Evolutionary conservation across 495 filamentous ascomycete genomes (phyloP).

Genomic region (Penicillium mononematosum): DNA sequence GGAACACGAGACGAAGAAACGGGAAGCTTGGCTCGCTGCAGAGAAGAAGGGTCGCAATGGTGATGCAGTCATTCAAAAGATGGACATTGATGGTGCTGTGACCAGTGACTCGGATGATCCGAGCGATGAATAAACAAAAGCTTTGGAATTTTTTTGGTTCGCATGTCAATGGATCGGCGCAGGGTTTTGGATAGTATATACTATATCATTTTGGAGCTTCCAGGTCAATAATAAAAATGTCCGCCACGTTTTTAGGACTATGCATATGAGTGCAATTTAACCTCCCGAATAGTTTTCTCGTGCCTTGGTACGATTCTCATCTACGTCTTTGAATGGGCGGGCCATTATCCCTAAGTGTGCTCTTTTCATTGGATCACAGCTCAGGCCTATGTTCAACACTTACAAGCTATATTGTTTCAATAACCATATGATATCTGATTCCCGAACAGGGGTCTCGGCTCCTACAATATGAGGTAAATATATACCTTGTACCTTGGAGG

Average conservation of each 20-base stretch:
- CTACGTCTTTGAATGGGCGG: background rate
- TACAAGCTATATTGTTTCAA: background rate
- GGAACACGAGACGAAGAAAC: conserved; percentile 36
- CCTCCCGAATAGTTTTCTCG: background rate
- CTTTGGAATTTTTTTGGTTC: conserved; percentile 2
- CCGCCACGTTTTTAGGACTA: conserved; percentile 3
- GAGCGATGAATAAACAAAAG: conserved; percentile 30
- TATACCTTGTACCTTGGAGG: background rate
- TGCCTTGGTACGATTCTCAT: background rate
- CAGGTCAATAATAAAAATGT: conserved; percentile 8
- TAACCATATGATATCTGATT: background rate
- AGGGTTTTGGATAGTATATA: conserved; percentile 5
- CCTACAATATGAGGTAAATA: background rate
- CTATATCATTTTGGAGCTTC: conserved; percentile 8
- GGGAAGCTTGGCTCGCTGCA: conserved; percentile 48
- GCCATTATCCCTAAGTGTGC: background rate
- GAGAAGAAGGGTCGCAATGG: conserved; percentile 49
- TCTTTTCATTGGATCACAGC: background rate
- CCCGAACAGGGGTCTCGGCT: background rate
- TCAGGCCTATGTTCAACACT: background rate
- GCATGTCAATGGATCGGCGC: conserved; percentile 11
- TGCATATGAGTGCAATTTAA: conserved; percentile 2
- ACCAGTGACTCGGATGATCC: conserved; percentile 44
- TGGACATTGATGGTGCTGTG: conserved; percentile 34
- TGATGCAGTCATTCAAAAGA: conserved; percentile 37